Evolutionary conservation across 176 grass and related monocot species (phyloP).

Genomic region (Bromus sterilis): DNA sequence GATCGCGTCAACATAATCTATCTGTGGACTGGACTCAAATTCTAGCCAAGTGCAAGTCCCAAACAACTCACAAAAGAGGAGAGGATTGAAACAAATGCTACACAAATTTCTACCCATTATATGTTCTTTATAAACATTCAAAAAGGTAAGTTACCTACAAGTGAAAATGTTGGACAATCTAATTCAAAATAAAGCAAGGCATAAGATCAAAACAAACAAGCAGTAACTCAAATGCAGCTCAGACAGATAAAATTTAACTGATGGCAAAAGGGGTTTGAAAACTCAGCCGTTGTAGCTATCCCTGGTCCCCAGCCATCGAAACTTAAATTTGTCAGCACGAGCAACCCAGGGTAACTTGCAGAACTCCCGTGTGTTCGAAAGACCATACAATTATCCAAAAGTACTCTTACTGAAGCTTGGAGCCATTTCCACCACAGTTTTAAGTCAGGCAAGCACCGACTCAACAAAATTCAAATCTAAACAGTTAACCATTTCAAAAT

Average conservation of each 20-base stretch:
- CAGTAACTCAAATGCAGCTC: slow-evolving; percentile 1
- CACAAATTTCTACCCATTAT: not conserved
- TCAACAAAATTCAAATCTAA: not conserved
- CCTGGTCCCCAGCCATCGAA: not conserved
- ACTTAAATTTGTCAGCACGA: not conserved
- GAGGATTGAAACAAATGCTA: not conserved
- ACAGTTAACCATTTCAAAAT: not conserved
- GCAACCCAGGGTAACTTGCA: not conserved
- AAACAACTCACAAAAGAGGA: not conserved
- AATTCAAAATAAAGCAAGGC: not conserved
- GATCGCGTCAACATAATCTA: not conserved
- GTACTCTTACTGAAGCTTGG: not conserved
- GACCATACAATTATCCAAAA: not conserved
- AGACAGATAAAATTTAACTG: not conserved
- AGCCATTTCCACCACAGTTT: not conserved
- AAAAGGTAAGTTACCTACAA: not conserved
- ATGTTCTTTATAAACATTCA: not conserved
- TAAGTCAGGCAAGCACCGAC: not conserved
- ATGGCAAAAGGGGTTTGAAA: not conserved
- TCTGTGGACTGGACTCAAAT: not conserved
- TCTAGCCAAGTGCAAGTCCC: not conserved
- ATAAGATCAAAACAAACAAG: slow-evolving; percentile 11
- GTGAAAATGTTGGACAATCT: not conserved
- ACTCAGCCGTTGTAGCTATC: no score
- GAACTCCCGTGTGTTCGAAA: not conserved